A percentile compares a stretch with the other conserved stretches of the same genome.
These are phyloP conservation scores for Nannizziopsis barbatae DNA, from an alignment of 2,329 filamentous ascomycete genomes.

Conservation along the genomic window DNA sequence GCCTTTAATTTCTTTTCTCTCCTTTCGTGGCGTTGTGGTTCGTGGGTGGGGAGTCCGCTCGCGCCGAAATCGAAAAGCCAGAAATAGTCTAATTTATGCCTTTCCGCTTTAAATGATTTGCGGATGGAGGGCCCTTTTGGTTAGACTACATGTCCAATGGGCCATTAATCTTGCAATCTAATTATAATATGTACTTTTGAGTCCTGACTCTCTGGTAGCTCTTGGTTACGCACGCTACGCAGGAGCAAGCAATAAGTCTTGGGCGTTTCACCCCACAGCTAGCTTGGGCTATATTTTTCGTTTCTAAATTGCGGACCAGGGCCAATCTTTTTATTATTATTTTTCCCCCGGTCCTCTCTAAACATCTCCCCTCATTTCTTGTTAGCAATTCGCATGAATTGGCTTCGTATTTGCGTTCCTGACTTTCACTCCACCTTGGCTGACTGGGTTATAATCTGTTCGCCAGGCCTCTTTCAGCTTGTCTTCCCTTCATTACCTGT, in stretches of 20 bases:
- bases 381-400: slow-evolving; percentile 14
- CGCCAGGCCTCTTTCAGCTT: slow-evolving; percentile 1
- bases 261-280: slow-evolving; percentile 31
- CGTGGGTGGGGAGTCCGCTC: slow-evolving; percentile 11
- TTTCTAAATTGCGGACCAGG: slow-evolving; percentile 18
- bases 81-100: slow-evolving; percentile 7
- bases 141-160: slow-evolving; percentile 8
- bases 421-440: slow-evolving; percentile 3
- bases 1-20: slow-evolving; percentile 9
- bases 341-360: slow-evolving; percentile 14
- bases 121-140: slow-evolving; percentile 6
- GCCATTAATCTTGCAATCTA: slow-evolving; percentile 8
- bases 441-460: slow-evolving; percentile 8
- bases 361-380: slow-evolving; percentile 10
- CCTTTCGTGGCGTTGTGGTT: slow-evolving; percentile 10
- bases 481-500: slow-evolving; percentile 2
- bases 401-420: slow-evolving; percentile 13
- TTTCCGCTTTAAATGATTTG: slow-evolving; percentile 8
- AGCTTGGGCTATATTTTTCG: slow-evolving; percentile 23
- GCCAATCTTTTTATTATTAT: slow-evolving; percentile 9
- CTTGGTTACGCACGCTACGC: slow-evolving; percentile 9
- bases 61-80: slow-evolving; percentile 5
- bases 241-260: slow-evolving; percentile 17
- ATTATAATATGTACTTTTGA: slow-evolving; percentile 7
- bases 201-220: slow-evolving; percentile 3